Conservation (phyloP, 495 filamentous ascomycete genomes). For the Delitschia confertaspora region DNA sequence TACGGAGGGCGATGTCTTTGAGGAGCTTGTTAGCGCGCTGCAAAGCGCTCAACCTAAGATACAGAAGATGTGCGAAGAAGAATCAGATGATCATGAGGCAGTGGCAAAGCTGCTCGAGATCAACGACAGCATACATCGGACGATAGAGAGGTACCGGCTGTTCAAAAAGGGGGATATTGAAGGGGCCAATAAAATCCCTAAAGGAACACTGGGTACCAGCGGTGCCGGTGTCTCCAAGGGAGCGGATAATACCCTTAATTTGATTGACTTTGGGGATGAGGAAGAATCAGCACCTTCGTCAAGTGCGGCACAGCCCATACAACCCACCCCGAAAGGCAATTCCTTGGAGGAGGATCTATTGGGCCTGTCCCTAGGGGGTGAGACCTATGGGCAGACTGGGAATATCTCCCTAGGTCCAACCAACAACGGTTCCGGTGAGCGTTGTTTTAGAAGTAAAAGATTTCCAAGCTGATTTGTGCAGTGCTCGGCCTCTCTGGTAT, state of each 20-base stretch:
- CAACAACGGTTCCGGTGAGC: constrained; percentile 25
- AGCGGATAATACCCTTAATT: constrained; percentile 73
- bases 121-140: constrained; percentile 96
- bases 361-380: constrained; percentile 54
- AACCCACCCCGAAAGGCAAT: constrained; percentile 38
- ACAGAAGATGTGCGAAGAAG: constrained; percentile 98
- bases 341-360: constrained; percentile 53
- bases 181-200: constrained; percentile 73
- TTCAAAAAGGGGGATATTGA: constrained; percentile 90
- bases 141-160: constrained; percentile 86
- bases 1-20: constrained; percentile 85
- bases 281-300: constrained; percentile 38
- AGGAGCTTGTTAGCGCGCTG: constrained; percentile 86
- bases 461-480: constrained; percentile 4
- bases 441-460: not conserved
- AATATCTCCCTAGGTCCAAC: constrained; percentile 71
- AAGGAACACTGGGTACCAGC: constrained; percentile 67
- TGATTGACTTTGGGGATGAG: constrained; percentile 75
- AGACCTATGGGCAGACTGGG: constrained; percentile 60
- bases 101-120: constrained; percentile 93
- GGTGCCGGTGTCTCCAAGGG: constrained; percentile 61
- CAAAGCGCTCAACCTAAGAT: constrained; percentile 97
- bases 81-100: constrained; percentile 91
- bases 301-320: constrained; percentile 7
- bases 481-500: constrained; percentile 21